Evolutionary conservation across 2,329 filamentous ascomycete genomes (phyloP), one percentile per base, ranked within the genome.

Genomic region (Colletotrichum falcatum): DNA sequence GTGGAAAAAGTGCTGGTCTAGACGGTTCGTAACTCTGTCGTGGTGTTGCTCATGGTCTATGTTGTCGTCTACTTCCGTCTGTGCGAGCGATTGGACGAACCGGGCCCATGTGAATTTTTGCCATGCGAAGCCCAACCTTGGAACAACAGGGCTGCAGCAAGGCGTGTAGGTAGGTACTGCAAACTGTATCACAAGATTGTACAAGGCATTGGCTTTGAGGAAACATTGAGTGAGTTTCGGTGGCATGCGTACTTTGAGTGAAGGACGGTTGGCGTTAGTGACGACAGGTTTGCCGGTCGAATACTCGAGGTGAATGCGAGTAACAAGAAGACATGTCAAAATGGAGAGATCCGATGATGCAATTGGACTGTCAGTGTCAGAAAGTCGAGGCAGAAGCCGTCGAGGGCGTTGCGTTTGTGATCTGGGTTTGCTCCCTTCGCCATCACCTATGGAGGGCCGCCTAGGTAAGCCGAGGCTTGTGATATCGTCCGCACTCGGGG

Each of bases 381-480:
- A 14, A 30, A 30, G 48, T 26, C 26, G 16, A 20, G 16, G 12
- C 48, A 30, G 28, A 48, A 14, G 28, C 28, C 49, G 28, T 53
- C 16, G 16, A n/a, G 16, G 26, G 16, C 30, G 20, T 30, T 8
- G 3, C 33, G 49, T 12, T 20, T 7, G 16, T 16, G 26, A 6
- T 33, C 16, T 11, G 7, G 7, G 26, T 5, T 9, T 33, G 49
- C 49, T 30, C 9, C 28, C 9, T 16, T 53, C 16, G 26, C 49
- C 7, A 9, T 11, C 14, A 3, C 26, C 9, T 30, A 18, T 35
- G 33, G 11, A 14, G 6, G 37, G 11, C 39, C 20, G 23, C 2
- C 30, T 39, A 46, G 44, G 44, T 23, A 46, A 4, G 58, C 53
- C 64, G 37, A 39, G 55, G 68, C 68, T 71, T 68, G 68, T 71